phyloP scores from a whole-genome alignment of 2,329 filamentous ascomycete genomes.

The Penicillium palitans region DNA sequence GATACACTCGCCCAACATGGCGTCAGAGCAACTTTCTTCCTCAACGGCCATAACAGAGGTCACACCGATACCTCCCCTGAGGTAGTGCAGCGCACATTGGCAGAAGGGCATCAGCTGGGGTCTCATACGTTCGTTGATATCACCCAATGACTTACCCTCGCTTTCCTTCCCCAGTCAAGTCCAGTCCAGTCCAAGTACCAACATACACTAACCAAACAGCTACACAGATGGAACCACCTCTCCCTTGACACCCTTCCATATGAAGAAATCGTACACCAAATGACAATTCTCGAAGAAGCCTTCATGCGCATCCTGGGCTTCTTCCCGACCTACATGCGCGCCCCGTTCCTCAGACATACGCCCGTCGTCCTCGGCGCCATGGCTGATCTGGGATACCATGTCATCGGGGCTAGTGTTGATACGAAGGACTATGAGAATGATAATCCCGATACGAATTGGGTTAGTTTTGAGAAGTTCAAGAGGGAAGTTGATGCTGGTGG shows the following conservation, averaged over 20 bases:
- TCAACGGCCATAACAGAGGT: slow-evolving; percentile 48
- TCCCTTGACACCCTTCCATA: slow-evolving; percentile 39
- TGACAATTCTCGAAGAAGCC: slow-evolving; percentile 44
- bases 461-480: slow-evolving; percentile 35
- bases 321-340: slow-evolving; percentile 51
- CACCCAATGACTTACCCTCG: background rate
- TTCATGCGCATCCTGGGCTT: slow-evolving; percentile 45
- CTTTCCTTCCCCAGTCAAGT: background rate
- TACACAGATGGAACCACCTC: slow-evolving; percentile 41
- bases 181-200: background rate
- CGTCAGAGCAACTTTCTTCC: slow-evolving; percentile 66
- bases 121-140: slow-evolving; percentile 44
- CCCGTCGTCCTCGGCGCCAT: slow-evolving; percentile 38
- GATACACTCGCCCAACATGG: slow-evolving; percentile 58
- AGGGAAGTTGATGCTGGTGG: slow-evolving; percentile 35
- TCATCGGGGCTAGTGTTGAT: slow-evolving; percentile 46
- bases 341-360: slow-evolving; percentile 45
- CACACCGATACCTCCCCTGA: slow-evolving; percentile 33
- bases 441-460: slow-evolving; percentile 29
- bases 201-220: background rate
- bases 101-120: slow-evolving; percentile 48
- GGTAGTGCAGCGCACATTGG: slow-evolving; percentile 31
- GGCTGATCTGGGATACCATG: slow-evolving; percentile 47
- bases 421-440: slow-evolving; percentile 47
- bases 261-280: slow-evolving; percentile 38